phyloP scores from a whole-genome alignment of 768 basidiomycete genomes.

The Cystobasidium ongulense region DNA sequence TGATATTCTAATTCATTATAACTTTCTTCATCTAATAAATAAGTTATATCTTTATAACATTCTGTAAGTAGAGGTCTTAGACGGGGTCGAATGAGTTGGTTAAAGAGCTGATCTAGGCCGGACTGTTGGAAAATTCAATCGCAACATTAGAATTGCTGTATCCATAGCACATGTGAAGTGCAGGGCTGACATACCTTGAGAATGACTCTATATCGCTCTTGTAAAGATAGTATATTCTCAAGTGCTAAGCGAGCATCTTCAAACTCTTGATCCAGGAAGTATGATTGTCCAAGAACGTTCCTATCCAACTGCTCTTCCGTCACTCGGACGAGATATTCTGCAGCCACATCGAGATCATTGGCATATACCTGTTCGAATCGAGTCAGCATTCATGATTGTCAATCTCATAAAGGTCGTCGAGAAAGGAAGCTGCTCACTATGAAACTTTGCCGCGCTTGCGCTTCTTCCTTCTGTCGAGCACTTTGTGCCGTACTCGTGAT shows the following conservation, averaged over 20 bases:
- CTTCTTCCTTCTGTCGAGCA: constrained; percentile 62
- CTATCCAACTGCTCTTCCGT: constrained; percentile 57
- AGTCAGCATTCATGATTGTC: background rate
- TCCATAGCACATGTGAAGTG: background rate
- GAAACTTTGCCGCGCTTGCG: constrained; percentile 68
- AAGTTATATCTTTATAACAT: constrained; percentile 80
- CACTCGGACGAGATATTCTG: constrained; percentile 77
- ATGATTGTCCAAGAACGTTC: constrained; percentile 51
- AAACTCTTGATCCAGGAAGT: constrained; percentile 54
- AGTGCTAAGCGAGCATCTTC: constrained; percentile 34
- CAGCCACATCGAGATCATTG: constrained; percentile 90
- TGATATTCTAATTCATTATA: constrained; percentile 76
- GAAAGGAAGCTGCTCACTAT: constrained; percentile 55
- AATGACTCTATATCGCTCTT: constrained; percentile 59
- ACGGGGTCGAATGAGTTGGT: constrained; percentile 80
- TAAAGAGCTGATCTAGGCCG: constrained; percentile 89
- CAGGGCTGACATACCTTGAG: constrained; percentile 54
- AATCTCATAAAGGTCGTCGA: background rate
- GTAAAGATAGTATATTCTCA: constrained; percentile 14
- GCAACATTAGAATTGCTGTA: background rate
- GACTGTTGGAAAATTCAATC: too few species aligned
- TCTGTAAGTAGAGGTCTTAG: constrained; percentile 75
- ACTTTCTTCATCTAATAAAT: constrained; percentile 77
- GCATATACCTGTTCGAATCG: constrained; percentile 58
- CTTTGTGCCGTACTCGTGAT: constrained; percentile 46